phyloP scores from a whole-genome alignment of 306 rosid species.

The Hippophae tibetana region DNA sequence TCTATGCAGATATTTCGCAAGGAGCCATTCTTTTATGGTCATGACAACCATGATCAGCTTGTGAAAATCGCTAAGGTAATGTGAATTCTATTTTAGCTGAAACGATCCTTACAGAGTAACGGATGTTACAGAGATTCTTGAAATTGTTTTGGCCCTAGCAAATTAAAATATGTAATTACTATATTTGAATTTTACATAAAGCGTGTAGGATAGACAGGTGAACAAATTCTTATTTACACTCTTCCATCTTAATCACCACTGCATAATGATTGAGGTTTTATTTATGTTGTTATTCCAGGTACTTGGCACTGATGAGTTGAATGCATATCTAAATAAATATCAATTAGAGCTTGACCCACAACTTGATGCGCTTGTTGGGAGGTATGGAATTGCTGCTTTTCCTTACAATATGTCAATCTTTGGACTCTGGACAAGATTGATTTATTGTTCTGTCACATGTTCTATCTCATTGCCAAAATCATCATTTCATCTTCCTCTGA shows the following conservation, averaged over 20 bases:
- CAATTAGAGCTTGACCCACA: constrained; percentile 40
- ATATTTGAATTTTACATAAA: background rate
- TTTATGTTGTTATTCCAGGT: constrained; percentile 21
- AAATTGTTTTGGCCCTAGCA: too few relatives aligned
- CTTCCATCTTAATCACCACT: background rate
- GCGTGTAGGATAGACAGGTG: too few relatives aligned
- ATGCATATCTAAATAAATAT: constrained; percentile 38
- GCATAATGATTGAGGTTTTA: background rate
- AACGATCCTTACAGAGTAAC: too few relatives aligned
- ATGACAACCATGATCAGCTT: constrained; percentile 36
- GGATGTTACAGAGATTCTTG: too few relatives aligned
- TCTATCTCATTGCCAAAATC: too few relatives aligned
- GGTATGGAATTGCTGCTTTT: constrained; percentile 16
- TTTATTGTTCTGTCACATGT: too few relatives aligned
- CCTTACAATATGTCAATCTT: background rate
- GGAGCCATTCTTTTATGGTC: constrained; percentile 29
- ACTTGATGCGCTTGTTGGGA: constrained; percentile 42
- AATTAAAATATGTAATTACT: too few relatives aligned
- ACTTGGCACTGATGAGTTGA: constrained; percentile 40
- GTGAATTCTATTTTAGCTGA: background rate
- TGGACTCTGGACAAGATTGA: too few relatives aligned
- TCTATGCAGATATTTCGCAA: constrained; percentile 34
- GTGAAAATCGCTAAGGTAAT: constrained; percentile 39
- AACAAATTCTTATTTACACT: too few relatives aligned
- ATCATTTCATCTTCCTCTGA: too few relatives aligned